A percentile compares a stretch with the other conserved stretches of the same genome.
These are phyloP conservation scores for Metschnikowia koreensis DNA, from an alignment of 805 yeast genomes.

Conservation along the genomic window DNA sequence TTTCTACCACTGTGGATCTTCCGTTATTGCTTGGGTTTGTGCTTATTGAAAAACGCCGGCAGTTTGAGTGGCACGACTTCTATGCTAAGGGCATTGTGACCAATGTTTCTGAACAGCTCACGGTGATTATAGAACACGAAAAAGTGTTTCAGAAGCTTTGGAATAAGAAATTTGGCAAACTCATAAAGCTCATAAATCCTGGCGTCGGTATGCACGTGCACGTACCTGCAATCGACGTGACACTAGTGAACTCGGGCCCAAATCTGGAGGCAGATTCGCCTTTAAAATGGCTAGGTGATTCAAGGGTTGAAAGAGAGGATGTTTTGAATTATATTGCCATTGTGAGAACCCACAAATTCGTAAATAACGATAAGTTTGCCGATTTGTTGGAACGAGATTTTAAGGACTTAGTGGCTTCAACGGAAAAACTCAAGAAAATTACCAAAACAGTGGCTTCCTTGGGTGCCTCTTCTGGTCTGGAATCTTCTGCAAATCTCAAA, in stretches of 20 bases:
- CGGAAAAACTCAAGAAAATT: conserved; percentile 36
- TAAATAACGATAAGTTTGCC: conserved; percentile 28
- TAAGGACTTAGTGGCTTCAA: conserved; percentile 43
- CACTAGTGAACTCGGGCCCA: conserved; percentile 13
- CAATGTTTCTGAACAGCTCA: conserved; percentile 56
- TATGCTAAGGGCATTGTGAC: conserved; percentile 37
- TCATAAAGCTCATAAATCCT: conserved; percentile 25
- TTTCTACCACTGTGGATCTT: conserved; percentile 54
- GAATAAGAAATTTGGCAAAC: conserved; percentile 58
- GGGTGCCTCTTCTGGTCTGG: conserved; percentile 13
- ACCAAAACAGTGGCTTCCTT: conserved; percentile 33
- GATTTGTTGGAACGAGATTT: conserved; percentile 43
- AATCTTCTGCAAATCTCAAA: conserved; percentile 15
- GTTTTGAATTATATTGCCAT: conserved; percentile 27
- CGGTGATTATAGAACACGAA: conserved; percentile 57
- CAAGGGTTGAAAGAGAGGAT: conserved; percentile 34
- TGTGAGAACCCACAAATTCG: conserved; percentile 29
- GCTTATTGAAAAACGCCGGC: conserved; percentile 58
- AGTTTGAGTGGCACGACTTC: conserved; percentile 55
- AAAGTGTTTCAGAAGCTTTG: conserved; percentile 54
- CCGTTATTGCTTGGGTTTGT: conserved; percentile 73
- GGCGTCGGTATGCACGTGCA: conserved; percentile 13
- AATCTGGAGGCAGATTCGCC: not conserved
- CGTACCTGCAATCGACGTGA: conserved; percentile 24
- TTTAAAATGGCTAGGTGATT: conserved; percentile 36